Evolutionary conservation across 768 basidiomycete genomes (phyloP), one percentile per base, ranked within the genome.

Genomic region (Omphalotus guepiniiformis): DNA sequence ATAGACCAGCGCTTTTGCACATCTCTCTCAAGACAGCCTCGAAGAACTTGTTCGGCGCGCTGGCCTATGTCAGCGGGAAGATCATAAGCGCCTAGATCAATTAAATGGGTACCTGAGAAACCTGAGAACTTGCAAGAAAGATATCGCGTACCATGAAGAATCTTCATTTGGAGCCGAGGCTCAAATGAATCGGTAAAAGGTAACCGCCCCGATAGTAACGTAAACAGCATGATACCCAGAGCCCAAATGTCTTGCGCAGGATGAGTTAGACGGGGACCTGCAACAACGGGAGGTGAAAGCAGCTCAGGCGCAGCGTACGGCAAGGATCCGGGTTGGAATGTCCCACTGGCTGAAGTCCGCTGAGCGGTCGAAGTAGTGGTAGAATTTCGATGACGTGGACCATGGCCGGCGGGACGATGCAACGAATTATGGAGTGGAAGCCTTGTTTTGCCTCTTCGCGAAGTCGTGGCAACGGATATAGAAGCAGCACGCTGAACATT

Each of bases 161-260:
- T 95, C 66, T 94, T 94, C 79, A 92, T 85, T 42, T 91, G 86
- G 48, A 98, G 64, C 27, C 95, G 72, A 1, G 93, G 93, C 63
- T 99, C 95, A 58, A 89, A 99, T 0, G 85, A 70, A 64, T 99
- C 95, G 27, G 61, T 68, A 62, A 97, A 97, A 0, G 96, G 96
- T 6, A 98, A 70, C n/a, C 73, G 71, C 2, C 93, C 93, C 0
- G 83, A 83, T 16, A 98, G 74, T 1, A 99, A 72, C 6, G 85
- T 82, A 60, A 93, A 90, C 2, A 99, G 80, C 53, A 96, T 76
- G 46, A 93, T 83, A 0, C 96, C 96, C 2, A 97, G 69, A 0
- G 96, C 93, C 96, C 96, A 99, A 23, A 98, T 83, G 54, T 99
- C 96, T 59, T 93, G 90, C 0, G 88, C 81, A 2, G 93, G 85